phyloP scores from a whole-genome alignment of 345 rosid genomes.

The Aurinia saxatilis region DNA sequence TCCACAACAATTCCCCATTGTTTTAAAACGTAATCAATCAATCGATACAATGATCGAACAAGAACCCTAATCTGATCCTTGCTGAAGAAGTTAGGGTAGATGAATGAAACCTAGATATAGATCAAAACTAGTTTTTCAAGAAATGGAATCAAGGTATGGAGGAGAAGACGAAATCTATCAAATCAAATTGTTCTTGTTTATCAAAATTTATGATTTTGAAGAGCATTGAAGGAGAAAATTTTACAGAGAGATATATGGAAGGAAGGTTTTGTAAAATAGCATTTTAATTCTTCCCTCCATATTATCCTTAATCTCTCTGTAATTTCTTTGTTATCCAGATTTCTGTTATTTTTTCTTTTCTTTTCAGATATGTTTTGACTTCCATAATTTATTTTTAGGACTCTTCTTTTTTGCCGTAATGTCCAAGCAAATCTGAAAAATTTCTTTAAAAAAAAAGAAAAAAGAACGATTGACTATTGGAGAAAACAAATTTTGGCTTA shows the following conservation, averaged over 20 bases:
- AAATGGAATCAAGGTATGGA: too few relatives aligned
- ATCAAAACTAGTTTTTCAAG: too few relatives aligned
- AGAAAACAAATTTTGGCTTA: background rate
- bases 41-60: background rate
- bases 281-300: background rate
- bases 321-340: conserved; percentile 11
- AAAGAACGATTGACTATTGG: background rate
- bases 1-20: conserved; percentile 88
- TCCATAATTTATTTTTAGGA: conserved; percentile 8
- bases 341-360: conserved; percentile 1
- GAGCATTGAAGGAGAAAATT: background rate
- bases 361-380: conserved; percentile 3
- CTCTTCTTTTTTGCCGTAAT: background rate
- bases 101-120: too few relatives aligned
- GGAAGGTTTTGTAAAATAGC: background rate
- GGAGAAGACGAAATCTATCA: background rate
- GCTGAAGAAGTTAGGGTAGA: too few relatives aligned
- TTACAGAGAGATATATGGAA: conserved; percentile 15
- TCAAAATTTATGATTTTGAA: background rate
- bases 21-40: background rate
- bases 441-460: background rate
- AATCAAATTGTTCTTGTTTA: conserved; percentile 5
- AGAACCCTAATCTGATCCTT: background rate
- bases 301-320: conserved; percentile 15
- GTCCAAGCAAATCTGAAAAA: background rate